Conservation (phyloP, 768 basidiomycete genomes). For the Chlorophyllum brunneum region DNA sequence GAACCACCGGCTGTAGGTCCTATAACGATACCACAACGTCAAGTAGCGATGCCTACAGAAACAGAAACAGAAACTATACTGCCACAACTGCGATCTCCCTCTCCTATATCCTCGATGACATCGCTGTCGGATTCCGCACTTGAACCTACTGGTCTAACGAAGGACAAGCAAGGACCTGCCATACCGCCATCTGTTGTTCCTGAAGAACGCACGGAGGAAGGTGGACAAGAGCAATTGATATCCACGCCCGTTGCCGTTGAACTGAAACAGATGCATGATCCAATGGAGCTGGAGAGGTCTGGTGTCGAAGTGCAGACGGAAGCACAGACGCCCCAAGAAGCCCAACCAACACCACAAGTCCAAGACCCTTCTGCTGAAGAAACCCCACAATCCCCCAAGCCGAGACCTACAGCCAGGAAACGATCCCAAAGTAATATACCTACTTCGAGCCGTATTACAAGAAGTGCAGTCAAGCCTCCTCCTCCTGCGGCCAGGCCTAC, state of each 20-base stretch:
- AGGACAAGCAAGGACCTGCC: background rate
- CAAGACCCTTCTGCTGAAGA: background rate
- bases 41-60: background rate
- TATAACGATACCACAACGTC: background rate
- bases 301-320: background rate
- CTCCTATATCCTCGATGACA: background rate
- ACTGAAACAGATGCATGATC: background rate
- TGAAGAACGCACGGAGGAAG: background rate
- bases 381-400: background rate
- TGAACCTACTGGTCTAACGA: background rate
- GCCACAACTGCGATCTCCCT: background rate
- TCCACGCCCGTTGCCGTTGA: background rate
- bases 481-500: background rate
- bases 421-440: conserved; percentile 7
- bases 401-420: conserved; percentile 1
- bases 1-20: background rate
- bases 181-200: background rate
- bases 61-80: background rate
- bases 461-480: conserved; percentile 6
- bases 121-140: background rate
- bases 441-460: conserved; percentile 9
- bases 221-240: background rate
- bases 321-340: background rate
- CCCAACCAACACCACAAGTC: background rate
- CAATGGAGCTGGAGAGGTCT: background rate